A percentile compares a stretch with the other conserved stretches of the same genome.
phyloP scores from a whole-genome alignment of 148 eudicot genomes.

The Rhododendron kiyosumense region DNA sequence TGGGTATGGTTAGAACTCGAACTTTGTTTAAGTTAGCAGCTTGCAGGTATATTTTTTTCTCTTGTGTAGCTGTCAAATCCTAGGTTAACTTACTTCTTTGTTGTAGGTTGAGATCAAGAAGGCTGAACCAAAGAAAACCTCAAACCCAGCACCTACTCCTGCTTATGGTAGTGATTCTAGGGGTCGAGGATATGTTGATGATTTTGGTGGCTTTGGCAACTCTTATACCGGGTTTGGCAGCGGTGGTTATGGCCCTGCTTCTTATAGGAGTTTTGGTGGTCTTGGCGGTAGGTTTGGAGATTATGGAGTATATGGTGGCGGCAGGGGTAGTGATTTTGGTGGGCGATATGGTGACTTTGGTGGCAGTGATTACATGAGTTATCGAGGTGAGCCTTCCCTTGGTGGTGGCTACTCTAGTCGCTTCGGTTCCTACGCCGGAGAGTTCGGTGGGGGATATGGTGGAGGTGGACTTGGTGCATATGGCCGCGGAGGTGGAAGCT shows the following conservation, averaged over 20 bases:
- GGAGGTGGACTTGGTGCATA: constrained; percentile 24
- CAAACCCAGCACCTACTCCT: constrained; percentile 52
- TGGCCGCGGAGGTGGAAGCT: constrained; percentile 30
- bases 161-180: constrained; percentile 35
- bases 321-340: constrained; percentile 21
- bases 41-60: background rate
- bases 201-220: constrained; percentile 26
- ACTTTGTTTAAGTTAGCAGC: background rate
- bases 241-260: constrained; percentile 25
- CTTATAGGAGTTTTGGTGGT: constrained; percentile 31
- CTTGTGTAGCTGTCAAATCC: constrained; percentile 1
- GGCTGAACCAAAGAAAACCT: constrained; percentile 85
- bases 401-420: constrained; percentile 31
- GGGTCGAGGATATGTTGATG: constrained; percentile 23
- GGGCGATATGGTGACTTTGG: constrained; percentile 25
- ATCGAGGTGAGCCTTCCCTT: constrained; percentile 30
- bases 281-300: constrained; percentile 25
- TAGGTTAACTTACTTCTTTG: constrained; percentile 18
- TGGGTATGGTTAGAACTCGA: background rate
- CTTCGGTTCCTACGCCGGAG: constrained; percentile 26
- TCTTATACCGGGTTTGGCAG: constrained; percentile 20
- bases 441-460: constrained; percentile 28
- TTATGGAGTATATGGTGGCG: constrained; percentile 26
- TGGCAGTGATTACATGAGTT: constrained; percentile 23
- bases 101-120: constrained; percentile 69